Conservation (phyloP, 208 protist genomes). For the Wallacemonas collosoma region DNA sequence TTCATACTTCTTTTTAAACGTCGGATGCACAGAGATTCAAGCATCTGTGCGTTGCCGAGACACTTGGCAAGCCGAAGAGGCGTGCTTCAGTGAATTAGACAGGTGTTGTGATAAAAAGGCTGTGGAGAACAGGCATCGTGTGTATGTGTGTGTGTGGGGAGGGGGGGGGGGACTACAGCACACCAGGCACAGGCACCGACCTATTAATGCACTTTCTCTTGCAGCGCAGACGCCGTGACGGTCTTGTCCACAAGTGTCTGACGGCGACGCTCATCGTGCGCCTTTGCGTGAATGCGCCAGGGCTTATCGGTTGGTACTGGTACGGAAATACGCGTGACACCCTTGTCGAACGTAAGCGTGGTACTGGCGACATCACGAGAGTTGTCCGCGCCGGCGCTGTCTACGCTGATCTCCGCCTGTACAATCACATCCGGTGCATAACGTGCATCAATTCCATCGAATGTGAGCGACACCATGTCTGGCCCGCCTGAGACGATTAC, state of each 20-base stretch:
- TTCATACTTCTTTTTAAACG: too few species aligned
- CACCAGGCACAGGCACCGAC: too few species aligned
- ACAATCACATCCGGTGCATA: conserved; percentile 38
- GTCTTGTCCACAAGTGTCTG: conserved; percentile 53
- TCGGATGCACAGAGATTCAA: too few species aligned
- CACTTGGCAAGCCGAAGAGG: too few species aligned
- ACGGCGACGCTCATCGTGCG: conserved; percentile 49
- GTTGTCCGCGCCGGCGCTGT: background rate
- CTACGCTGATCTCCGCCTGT: conserved; percentile 37
- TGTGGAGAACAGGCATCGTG: too few species aligned
- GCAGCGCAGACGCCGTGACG: conserved; percentile 17
- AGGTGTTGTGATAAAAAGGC: too few species aligned
- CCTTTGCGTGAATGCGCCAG: conserved; percentile 44
- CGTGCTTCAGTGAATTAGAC: too few species aligned
- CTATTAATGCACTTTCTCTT: too few species aligned
- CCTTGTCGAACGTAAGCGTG: conserved; percentile 66
- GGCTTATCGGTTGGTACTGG: conserved; percentile 26
- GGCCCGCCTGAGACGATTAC: conserved; percentile 41
- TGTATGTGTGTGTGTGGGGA: too few species aligned
- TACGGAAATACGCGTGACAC: conserved; percentile 45
- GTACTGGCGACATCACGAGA: conserved; percentile 24
- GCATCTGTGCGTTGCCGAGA: too few species aligned
- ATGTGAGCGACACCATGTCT: conserved; percentile 27
- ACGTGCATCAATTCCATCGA: conserved; percentile 51
- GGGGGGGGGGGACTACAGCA: too few species aligned